These are phyloP conservation scores for Hypoxylon fuscum DNA, from an alignment of 495 filamentous ascomycete genomes.

Conservation along the genomic window DNA sequence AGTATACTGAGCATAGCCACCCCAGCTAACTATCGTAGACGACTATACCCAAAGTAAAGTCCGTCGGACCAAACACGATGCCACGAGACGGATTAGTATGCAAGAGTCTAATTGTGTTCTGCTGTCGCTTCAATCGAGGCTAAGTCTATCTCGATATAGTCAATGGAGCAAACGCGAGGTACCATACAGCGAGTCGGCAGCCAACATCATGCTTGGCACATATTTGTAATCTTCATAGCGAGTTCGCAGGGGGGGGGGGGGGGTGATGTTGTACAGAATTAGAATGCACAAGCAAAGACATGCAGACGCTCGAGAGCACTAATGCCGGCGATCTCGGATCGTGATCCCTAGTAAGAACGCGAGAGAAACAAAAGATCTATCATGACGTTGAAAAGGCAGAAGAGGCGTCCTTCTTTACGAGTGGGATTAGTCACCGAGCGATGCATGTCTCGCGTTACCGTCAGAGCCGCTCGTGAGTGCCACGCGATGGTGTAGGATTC, in stretches of 20 bases:
- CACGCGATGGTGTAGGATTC: constrained; percentile 35
- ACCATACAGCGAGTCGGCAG: constrained; percentile 11
- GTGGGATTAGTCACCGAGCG: constrained; percentile 15
- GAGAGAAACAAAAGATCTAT: background rate
- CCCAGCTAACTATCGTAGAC: constrained; percentile 8
- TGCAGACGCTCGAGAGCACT: constrained; percentile 18
- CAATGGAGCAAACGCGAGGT: constrained; percentile 22
- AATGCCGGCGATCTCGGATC: constrained; percentile 20
- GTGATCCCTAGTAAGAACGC: background rate
- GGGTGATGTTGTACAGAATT: constrained; percentile 9
- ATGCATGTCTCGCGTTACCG: constrained; percentile 19
- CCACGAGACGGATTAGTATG: constrained; percentile 31
- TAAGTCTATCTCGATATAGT: constrained; percentile 32
- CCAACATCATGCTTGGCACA: constrained; percentile 26
- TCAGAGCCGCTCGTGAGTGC: constrained; percentile 20
- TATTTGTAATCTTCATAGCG: constrained; percentile 1
- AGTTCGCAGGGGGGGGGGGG: background rate
- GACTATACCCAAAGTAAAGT: background rate
- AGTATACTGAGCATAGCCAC: constrained; percentile 21
- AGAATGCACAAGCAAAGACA: constrained; percentile 11
- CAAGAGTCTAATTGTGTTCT: constrained; percentile 21
- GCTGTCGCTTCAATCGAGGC: constrained; percentile 10
- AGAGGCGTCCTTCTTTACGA: background rate
- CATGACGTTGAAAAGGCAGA: constrained; percentile 26
- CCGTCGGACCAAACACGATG: background rate